Conservation (phyloP, 2,329 filamentous ascomycete genomes). For the Paracamarosporium sp. region DNA sequence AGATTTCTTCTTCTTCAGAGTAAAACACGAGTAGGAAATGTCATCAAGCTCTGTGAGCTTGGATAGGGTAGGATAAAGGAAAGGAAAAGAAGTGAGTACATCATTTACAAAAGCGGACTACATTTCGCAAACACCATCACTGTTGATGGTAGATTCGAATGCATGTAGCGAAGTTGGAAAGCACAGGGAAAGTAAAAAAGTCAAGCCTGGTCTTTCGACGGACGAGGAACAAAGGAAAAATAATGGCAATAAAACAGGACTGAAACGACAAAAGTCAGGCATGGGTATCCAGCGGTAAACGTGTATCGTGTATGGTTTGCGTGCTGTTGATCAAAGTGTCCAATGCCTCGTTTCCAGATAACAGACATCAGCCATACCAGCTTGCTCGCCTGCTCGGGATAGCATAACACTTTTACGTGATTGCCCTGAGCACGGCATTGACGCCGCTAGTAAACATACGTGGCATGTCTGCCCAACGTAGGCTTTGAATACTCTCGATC, state of each 20-base stretch:
- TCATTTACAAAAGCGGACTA: not conserved
- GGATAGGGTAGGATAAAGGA: too few species aligned
- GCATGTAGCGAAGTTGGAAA: not conserved
- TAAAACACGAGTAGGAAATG: too few species aligned
- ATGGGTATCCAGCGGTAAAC: constrained; percentile 9
- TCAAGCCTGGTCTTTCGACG: constrained; percentile 4
- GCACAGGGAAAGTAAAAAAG: not conserved
- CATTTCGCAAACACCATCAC: not conserved
- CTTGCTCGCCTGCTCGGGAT: too few species aligned
- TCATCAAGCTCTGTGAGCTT: too few species aligned
- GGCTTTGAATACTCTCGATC: constrained; percentile 34
- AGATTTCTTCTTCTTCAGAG: too few species aligned
- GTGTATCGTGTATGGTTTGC: not conserved
- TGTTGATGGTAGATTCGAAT: not conserved
- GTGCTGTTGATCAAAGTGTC: not conserved
- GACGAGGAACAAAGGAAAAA: not conserved
- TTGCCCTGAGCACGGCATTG: not conserved
- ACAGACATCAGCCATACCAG: too few species aligned
- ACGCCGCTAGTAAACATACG: constrained; percentile 35
- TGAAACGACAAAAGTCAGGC: constrained; percentile 10
- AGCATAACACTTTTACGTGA: too few species aligned
- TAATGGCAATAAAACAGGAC: constrained; percentile 6
- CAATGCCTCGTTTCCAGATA: too few species aligned
- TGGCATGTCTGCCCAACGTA: constrained; percentile 28
- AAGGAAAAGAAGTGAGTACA: too few species aligned